Evolutionary conservation across 176 grass and related monocot genomes (phyloP).

Genomic region (Rhynchospora pubera): DNA sequence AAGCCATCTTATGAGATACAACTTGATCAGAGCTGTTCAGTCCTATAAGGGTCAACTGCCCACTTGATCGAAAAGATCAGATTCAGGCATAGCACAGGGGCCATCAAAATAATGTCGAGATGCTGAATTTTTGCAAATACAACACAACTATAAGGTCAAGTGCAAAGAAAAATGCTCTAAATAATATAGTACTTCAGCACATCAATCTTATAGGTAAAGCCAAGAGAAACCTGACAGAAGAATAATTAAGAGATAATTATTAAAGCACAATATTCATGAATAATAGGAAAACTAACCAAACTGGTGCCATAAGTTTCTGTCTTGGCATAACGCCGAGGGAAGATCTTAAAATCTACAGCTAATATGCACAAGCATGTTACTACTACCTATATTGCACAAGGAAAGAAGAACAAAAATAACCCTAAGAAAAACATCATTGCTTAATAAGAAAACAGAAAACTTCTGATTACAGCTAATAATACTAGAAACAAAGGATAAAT

Average conservation of each 20-base stretch:
- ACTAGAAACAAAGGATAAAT: neutral
- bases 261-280: neutral
- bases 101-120: neutral
- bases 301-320: slow-evolving; percentile 86
- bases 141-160: slow-evolving; percentile 1
- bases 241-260: slow-evolving; percentile 17
- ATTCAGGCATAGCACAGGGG: neutral
- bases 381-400: slow-evolving; percentile 40
- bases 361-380: slow-evolving; percentile 98
- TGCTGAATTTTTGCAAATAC: neutral
- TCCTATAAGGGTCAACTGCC: neutral
- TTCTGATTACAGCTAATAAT: neutral
- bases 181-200: neutral
- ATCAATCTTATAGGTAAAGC: slow-evolving; percentile 4
- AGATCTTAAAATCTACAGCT: slow-evolving; percentile 88
- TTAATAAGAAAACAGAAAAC: slow-evolving; percentile 6
- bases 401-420: slow-evolving; percentile 3
- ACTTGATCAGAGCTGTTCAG: neutral
- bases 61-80: neutral
- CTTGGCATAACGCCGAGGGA: slow-evolving; percentile 81
- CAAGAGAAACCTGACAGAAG: slow-evolving; percentile 1
- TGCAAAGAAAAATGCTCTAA: neutral
- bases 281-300: slow-evolving; percentile 52
- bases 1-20: neutral
- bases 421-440: neutral